Percentiles rank a stretch among this genome's conserved stretches.
phyloP scores from a whole-genome alignment of 1,139 yeast genomes.

The Saccharomyces hybrid region DNA sequence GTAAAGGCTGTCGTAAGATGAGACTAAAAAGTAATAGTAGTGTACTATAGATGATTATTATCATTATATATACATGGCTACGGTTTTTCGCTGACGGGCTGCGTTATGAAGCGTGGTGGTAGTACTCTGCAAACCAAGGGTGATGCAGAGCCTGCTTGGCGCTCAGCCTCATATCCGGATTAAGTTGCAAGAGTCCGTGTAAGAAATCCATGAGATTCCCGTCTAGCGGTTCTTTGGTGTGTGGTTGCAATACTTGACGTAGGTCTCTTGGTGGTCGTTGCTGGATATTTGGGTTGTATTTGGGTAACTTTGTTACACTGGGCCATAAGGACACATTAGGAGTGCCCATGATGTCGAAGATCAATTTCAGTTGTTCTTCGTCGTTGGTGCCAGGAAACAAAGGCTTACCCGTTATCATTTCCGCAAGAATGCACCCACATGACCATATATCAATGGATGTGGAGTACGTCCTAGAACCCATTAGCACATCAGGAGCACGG shows the following conservation, averaged over 20 bases:
- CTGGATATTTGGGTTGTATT: slow-evolving; percentile 78
- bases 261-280: slow-evolving; percentile 86
- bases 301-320: slow-evolving; percentile 77
- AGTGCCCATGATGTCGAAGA: slow-evolving; percentile 91
- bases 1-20: not conserved
- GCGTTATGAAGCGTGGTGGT: slow-evolving; percentile 10
- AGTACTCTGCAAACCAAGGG: slow-evolving; percentile 88
- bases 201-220: slow-evolving; percentile 73
- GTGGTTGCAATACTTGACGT: slow-evolving; percentile 48
- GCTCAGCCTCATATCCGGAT: slow-evolving; percentile 85
- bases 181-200: slow-evolving; percentile 72
- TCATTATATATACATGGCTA: not conserved
- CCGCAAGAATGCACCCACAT: slow-evolving; percentile 62
- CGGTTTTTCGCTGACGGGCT: not conserved
- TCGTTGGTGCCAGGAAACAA: slow-evolving; percentile 93
- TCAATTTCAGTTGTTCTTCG: slow-evolving; percentile 85
- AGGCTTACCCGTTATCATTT: slow-evolving; percentile 98
- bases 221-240: slow-evolving; percentile 59
- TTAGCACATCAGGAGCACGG: slow-evolving; percentile 93
- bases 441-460: slow-evolving; percentile 99
- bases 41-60: not conserved
- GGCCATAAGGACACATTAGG: slow-evolving; percentile 98
- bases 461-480: slow-evolving; percentile 91
- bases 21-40: not conserved
- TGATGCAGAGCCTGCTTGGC: slow-evolving; percentile 92